phyloP scores from a whole-genome alignment of 495 filamentous ascomycete species.

The Talaromyces stipitatus region DNA sequence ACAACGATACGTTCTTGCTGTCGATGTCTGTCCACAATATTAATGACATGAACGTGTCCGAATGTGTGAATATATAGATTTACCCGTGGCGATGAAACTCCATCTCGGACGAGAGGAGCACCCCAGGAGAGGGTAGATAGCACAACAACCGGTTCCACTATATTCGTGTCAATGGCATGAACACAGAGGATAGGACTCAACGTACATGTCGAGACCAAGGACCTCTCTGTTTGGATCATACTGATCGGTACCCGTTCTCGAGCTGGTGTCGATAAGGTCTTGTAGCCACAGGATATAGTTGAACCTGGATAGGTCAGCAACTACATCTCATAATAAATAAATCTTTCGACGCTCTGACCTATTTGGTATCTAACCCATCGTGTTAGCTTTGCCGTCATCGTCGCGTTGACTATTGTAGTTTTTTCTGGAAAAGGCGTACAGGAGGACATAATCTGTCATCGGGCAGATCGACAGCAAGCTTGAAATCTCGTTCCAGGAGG shows the following conservation, averaged over 20 bases:
- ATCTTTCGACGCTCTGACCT: slow-evolving; percentile 24
- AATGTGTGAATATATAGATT: background rate
- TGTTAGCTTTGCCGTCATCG: background rate
- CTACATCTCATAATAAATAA: background rate
- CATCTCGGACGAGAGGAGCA: slow-evolving; percentile 58
- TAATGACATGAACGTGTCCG: background rate
- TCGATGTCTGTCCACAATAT: slow-evolving; percentile 62
- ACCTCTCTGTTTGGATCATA: slow-evolving; percentile 52
- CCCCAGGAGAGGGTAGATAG: slow-evolving; percentile 86
- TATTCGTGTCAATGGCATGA: slow-evolving; percentile 46
- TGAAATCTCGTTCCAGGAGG: slow-evolving; percentile 69
- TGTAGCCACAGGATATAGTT: slow-evolving; percentile 93
- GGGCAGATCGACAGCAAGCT: slow-evolving; percentile 60
- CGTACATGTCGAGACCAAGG: slow-evolving; percentile 70
- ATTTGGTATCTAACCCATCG: slow-evolving; percentile 53
- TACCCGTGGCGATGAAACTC: slow-evolving; percentile 67
- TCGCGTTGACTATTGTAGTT: background rate
- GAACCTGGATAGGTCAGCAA: slow-evolving; percentile 36
- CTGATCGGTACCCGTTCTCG: slow-evolving; percentile 38
- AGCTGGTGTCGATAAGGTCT: slow-evolving; percentile 70
- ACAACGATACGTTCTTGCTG: slow-evolving; percentile 54
- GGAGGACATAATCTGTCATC: slow-evolving; percentile 84
- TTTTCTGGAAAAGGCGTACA: slow-evolving; percentile 41
- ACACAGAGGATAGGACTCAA: slow-evolving; percentile 40
- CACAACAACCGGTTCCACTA: slow-evolving; percentile 79